A percentile compares a stretch with the other conserved stretches of the same genome.
Evolutionary conservation across 257 asterid species (phyloP).

Genomic region (Petrea volubilis): DNA sequence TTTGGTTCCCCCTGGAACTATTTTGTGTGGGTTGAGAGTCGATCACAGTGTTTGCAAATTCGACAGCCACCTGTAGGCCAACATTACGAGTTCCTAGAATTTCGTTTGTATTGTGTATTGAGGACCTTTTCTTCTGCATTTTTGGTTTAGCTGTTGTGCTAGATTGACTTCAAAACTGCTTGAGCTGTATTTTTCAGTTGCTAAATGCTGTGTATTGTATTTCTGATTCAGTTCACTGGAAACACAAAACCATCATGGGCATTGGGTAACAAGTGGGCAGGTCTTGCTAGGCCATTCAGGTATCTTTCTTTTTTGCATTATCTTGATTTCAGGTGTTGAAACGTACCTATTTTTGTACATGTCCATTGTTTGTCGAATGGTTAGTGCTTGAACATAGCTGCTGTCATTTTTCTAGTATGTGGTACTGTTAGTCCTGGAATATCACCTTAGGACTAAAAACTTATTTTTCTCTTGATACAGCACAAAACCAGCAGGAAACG

Average conservation of each 20-base stretch:
- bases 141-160: not conserved
- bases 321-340: not conserved
- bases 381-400: not conserved
- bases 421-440: not conserved
- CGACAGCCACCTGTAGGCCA: not conserved
- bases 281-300: slow-evolving; percentile 67
- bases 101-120: not conserved
- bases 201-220: slow-evolving; percentile 1
- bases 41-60: no score
- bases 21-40: not conserved
- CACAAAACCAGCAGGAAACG: slow-evolving; percentile 70
- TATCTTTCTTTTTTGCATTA: not conserved
- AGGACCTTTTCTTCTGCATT: not conserved
- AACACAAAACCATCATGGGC: slow-evolving; percentile 54
- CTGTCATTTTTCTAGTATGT: not conserved
- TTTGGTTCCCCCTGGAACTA: not conserved
- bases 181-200: not conserved
- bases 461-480: slow-evolving; percentile 36
- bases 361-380: not conserved
- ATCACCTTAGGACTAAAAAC: not conserved
- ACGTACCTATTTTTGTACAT: not conserved
- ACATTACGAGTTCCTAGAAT: not conserved
- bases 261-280: slow-evolving; percentile 55
- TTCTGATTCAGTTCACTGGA: slow-evolving; percentile 45
- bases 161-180: not conserved